Conservation (phyloP, 345 rosid species). For the Brassica nigra region DNA sequence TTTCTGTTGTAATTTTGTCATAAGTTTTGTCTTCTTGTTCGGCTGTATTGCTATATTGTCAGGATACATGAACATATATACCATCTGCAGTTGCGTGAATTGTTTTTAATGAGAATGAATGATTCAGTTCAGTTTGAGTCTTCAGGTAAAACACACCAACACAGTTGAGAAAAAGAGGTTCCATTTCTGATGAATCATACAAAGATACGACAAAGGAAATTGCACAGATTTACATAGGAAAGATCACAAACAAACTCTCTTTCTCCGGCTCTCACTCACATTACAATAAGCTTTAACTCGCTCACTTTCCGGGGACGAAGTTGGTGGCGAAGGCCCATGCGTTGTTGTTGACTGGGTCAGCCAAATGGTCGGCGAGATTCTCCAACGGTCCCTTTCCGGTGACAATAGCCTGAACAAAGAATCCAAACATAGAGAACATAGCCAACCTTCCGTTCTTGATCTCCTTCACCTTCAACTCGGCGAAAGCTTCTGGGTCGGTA, state of each 20-base stretch:
- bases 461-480: slow-evolving; percentile 82
- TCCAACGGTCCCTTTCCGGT: slow-evolving; percentile 82
- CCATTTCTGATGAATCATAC: slow-evolving; percentile 28
- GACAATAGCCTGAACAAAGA: slow-evolving; percentile 86
- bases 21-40: background rate
- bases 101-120: background rate
- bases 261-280: slow-evolving; percentile 29
- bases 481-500: slow-evolving; percentile 84
- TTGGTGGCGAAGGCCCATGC: slow-evolving; percentile 90
- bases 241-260: slow-evolving; percentile 13
- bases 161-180: slow-evolving; percentile 25
- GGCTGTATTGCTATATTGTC: slow-evolving; percentile 1
- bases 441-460: slow-evolving; percentile 81
- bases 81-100: slow-evolving; percentile 11
- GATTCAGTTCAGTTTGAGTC: background rate
- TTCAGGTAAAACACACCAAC: slow-evolving; percentile 1
- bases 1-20: slow-evolving; percentile 37
- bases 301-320: slow-evolving; percentile 88
- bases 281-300: slow-evolving; percentile 14
- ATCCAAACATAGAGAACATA: slow-evolving; percentile 88
- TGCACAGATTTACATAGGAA: slow-evolving; percentile 30
- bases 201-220: slow-evolving; percentile 26
- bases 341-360: slow-evolving; percentile 86
- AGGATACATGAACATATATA: background rate
- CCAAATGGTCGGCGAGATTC: slow-evolving; percentile 81